Evolutionary conservation across 805 yeast species (phyloP), one percentile per base, ranked within the genome.

Genomic region (Jamesozyma gamospora): DNA sequence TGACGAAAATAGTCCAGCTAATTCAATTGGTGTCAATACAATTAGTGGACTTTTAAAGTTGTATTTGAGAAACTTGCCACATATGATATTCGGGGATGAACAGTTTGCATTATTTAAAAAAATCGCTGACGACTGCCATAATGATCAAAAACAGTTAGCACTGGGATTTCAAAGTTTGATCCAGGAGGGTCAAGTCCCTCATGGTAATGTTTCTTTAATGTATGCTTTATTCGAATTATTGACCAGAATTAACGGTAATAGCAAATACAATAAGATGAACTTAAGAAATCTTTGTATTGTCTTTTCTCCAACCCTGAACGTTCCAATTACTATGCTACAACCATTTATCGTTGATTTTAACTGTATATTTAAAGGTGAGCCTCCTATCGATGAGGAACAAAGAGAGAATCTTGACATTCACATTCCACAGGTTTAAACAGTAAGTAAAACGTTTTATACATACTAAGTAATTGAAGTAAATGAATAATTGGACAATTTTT

Each of bases 1-100:
- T 12, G 53, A 53, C 12, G 47, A 47, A 11, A 42, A 45, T 13
- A 51, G 57, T 10, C 41, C 42, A 18, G 16, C 43, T 8, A 38
- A 29, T n/a, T 36, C 78, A 0, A 47, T 50, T 28, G 96, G 88
- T 58, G 79, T 84, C 25, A 87, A 90, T 58, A 82, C 95, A 0
- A 81, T 85, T 7, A 81, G 96, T 2, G 95, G 96, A 0, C 63
- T 90, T 33, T 64, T 90, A 47, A 90, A 90, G 56, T 69, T 88
- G 14, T 90, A 81, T 61, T 65, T 90, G 41, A 69, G 97, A 45
- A 86, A 79, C 40, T 59, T 90, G 40, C 86, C 94, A 2, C 69
- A 73, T 16, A 74, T 75, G 25, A 67, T 86, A n/a, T 63, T 86
- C 29, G 78, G 90, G 0, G 70, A 68, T 19, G 72, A 69, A n/a